Conservation (phyloP, 768 basidiomycete species). For the Tulasnella sp. region DNA sequence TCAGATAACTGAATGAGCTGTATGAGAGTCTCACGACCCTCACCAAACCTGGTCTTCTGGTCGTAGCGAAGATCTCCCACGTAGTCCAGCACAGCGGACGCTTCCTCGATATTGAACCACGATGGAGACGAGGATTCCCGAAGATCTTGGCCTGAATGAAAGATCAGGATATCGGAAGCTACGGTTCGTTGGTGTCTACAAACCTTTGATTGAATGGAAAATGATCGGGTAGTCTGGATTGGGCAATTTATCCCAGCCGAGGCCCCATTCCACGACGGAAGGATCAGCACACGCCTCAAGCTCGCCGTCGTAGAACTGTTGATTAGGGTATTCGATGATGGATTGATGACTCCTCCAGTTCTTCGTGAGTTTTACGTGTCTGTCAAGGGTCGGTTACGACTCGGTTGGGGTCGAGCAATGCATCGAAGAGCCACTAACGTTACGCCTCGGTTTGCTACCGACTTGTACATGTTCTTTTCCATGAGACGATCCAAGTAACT, state of each 20-base stretch:
- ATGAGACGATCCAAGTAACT: conserved; percentile 69
- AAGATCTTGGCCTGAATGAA: conserved; percentile 49
- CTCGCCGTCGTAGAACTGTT: conserved; percentile 60
- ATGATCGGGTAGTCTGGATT: conserved; percentile 22
- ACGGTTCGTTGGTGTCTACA: neutral
- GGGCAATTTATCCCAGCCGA: neutral
- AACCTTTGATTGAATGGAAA: conserved; percentile 25
- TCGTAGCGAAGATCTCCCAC: conserved; percentile 4
- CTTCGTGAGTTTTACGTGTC: conserved; percentile 63
- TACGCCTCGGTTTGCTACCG: neutral
- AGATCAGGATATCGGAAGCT: no score
- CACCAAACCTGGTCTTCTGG: neutral
- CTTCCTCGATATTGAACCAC: conserved; percentile 58
- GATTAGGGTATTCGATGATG: conserved; percentile 65
- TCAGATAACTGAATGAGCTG: neutral
- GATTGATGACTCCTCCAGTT: conserved; percentile 67
- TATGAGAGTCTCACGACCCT: neutral
- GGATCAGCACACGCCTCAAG: conserved; percentile 54
- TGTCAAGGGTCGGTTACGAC: conserved; percentile 41
- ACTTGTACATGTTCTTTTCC: conserved; percentile 47
- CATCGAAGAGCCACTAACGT: neutral
- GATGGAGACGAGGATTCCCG: conserved; percentile 69
- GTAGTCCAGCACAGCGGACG: neutral
- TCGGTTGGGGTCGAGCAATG: no score
- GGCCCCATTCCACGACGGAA: neutral